Conservation (phyloP, 2,329 filamentous ascomycete species). For the Cercospora zeae-maydis region DNA sequence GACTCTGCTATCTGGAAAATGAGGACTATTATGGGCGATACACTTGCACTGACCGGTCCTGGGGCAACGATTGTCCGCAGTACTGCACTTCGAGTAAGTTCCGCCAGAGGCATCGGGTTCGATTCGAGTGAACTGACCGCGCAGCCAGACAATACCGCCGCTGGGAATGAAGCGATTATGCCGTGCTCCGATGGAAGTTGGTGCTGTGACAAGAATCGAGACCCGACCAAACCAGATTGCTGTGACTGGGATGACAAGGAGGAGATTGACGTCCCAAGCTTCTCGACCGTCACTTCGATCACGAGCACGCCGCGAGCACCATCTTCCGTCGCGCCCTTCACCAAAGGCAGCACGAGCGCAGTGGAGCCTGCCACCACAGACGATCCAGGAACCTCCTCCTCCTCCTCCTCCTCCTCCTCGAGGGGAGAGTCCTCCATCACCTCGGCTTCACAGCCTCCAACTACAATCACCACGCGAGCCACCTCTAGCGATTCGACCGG, state of each 20-base stretch:
- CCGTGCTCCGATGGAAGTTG: constrained; percentile 32
- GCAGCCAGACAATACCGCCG: constrained; percentile 20
- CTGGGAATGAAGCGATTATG: constrained; percentile 34
- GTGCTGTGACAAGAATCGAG: constrained; percentile 33
- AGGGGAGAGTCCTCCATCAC: neutral
- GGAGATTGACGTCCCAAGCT: constrained; percentile 21
- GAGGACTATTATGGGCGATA: constrained; percentile 33
- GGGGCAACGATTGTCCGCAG: constrained; percentile 31
- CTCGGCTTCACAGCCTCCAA: neutral
- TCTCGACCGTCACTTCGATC: constrained; percentile 22
- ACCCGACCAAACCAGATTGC: constrained; percentile 24
- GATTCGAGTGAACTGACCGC: neutral
- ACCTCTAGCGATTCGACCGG: constrained; percentile 8
- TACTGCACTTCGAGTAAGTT: constrained; percentile 32
- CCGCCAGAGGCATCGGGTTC: neutral
- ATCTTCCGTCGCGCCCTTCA: neutral
- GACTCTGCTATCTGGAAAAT: constrained; percentile 33
- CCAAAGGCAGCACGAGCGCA: constrained; percentile 1
- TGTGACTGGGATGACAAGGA: constrained; percentile 15
- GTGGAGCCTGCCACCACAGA: neutral
- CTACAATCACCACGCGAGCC: constrained; percentile 4
- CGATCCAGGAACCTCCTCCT: neutral
- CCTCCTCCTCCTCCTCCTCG: neutral
- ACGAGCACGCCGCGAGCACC: constrained; percentile 15
- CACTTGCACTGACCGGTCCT: constrained; percentile 36